phyloP scores from a whole-genome alignment of 2,329 filamentous ascomycete species.

The Botrytis porri region DNA sequence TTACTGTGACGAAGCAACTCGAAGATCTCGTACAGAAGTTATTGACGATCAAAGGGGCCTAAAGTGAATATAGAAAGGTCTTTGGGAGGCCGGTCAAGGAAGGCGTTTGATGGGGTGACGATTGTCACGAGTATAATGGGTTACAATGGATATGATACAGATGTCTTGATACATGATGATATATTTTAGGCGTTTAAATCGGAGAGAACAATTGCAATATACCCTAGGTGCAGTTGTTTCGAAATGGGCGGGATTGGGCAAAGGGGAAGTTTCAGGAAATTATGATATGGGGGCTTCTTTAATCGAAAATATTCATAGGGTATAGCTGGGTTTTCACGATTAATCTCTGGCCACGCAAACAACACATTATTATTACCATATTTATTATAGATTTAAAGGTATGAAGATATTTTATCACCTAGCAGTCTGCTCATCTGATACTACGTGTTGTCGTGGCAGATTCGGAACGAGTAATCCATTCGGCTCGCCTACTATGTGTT shows the following conservation, averaged over 20 bases:
- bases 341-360: not conserved
- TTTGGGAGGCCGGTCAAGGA: not conserved
- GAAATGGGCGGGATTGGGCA: not conserved
- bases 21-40: constrained; percentile 32
- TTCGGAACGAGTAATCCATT: constrained; percentile 9
- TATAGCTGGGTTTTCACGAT: not conserved
- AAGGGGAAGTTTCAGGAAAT: not conserved
- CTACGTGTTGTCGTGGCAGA: constrained; percentile 12
- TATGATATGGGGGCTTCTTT: not conserved
- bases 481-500: not conserved
- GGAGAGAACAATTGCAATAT: constrained; percentile 16
- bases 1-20: constrained; percentile 44
- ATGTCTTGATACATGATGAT: constrained; percentile 12
- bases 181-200: constrained; percentile 14
- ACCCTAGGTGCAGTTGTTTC: constrained; percentile 16
- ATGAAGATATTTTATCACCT: not conserved
- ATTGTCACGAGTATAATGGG: not conserved
- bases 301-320: constrained; percentile 6
- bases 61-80: not conserved
- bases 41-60: constrained; percentile 11
- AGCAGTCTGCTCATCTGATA: constrained; percentile 8
- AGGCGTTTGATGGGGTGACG: not conserved
- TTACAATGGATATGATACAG: constrained; percentile 13
- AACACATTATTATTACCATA: constrained; percentile 5
- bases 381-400: not conserved